Conservation (phyloP, 2,329 filamentous ascomycete genomes). For the Colletotrichum sp. region DNA sequence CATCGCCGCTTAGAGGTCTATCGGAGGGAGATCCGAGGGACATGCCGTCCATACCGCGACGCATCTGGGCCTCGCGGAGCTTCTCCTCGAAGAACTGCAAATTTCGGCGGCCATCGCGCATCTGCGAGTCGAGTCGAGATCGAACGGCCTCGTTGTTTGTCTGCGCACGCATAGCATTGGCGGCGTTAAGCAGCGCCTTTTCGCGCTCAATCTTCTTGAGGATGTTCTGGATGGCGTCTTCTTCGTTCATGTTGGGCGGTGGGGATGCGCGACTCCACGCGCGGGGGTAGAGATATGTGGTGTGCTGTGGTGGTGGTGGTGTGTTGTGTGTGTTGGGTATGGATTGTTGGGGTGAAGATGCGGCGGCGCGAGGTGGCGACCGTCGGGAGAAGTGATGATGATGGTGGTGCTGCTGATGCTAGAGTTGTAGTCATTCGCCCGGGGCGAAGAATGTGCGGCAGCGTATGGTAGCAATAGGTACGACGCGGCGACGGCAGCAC, state of each 20-base stretch:
- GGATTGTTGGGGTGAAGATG: not conserved
- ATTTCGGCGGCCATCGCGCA: slow-evolving; percentile 91
- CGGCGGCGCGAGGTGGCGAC: not conserved
- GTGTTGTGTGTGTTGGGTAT: not conserved
- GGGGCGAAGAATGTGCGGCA: not conserved
- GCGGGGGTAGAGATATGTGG: slow-evolving; percentile 26
- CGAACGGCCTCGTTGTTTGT: slow-evolving; percentile 93
- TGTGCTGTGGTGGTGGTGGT: not conserved
- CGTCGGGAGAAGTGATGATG: not conserved
- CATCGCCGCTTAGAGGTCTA: slow-evolving; percentile 52
- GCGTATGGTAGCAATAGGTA: not conserved
- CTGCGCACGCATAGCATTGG: slow-evolving; percentile 93
- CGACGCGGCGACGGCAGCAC: not conserved
- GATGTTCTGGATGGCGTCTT: slow-evolving; percentile 77
- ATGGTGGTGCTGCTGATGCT: not conserved
- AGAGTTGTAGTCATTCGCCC: not conserved
- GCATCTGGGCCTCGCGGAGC: slow-evolving; percentile 85
- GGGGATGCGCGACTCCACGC: slow-evolving; percentile 39
- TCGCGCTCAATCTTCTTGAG: slow-evolving; percentile 98
- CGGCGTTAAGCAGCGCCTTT: slow-evolving; percentile 91
- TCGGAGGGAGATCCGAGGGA: slow-evolving; percentile 57
- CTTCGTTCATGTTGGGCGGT: slow-evolving; percentile 63
- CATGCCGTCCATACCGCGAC: slow-evolving; percentile 74
- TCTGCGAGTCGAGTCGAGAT: slow-evolving; percentile 89
- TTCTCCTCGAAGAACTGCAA: slow-evolving; percentile 96